Evolutionary conservation across 768 basidiomycete genomes (phyloP).

Genomic region (Trametes villosa): DNA sequence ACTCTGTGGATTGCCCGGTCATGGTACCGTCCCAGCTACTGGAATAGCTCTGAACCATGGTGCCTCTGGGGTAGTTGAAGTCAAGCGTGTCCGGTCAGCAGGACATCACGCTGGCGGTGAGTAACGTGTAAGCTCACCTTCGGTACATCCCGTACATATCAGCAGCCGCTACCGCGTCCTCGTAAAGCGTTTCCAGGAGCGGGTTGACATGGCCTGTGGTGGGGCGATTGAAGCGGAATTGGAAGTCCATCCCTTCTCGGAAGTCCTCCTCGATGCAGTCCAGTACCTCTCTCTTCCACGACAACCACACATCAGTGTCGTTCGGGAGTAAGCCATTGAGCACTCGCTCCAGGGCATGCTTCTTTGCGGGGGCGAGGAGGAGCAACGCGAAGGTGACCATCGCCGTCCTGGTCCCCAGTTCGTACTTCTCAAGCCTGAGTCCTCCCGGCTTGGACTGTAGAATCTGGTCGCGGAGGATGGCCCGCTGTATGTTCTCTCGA

Average conservation of each 20-base stretch:
- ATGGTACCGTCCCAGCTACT: too few species aligned
- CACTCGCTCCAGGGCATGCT: background rate
- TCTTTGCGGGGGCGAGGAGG: background rate
- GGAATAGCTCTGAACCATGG: too few species aligned
- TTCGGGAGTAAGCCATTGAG: slow-evolving; percentile 12
- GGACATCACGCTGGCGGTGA: too few species aligned
- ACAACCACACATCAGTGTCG: slow-evolving; percentile 6
- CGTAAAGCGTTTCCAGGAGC: background rate
- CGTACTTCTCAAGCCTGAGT: background rate
- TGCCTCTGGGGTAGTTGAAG: too few species aligned
- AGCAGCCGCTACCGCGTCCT: background rate
- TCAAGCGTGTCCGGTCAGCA: too few species aligned
- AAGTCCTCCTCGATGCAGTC: background rate
- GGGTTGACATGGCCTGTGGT: background rate
- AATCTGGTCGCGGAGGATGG: slow-evolving; percentile 2
- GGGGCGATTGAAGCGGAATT: background rate
- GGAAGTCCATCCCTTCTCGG: background rate
- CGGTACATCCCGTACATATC: background rate
- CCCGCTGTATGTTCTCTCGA: slow-evolving; percentile 5
- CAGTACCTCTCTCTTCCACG: slow-evolving; percentile 4
- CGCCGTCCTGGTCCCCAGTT: slow-evolving; percentile 5
- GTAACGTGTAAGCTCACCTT: background rate
- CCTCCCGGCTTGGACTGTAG: background rate
- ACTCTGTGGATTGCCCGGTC: too few species aligned
- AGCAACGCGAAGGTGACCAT: slow-evolving; percentile 7